Percentiles rank a stretch among this genome's conserved stretches.
Conservation (phyloP, 148 eudicot species). For the Camellia lanceoleosa region DNA sequence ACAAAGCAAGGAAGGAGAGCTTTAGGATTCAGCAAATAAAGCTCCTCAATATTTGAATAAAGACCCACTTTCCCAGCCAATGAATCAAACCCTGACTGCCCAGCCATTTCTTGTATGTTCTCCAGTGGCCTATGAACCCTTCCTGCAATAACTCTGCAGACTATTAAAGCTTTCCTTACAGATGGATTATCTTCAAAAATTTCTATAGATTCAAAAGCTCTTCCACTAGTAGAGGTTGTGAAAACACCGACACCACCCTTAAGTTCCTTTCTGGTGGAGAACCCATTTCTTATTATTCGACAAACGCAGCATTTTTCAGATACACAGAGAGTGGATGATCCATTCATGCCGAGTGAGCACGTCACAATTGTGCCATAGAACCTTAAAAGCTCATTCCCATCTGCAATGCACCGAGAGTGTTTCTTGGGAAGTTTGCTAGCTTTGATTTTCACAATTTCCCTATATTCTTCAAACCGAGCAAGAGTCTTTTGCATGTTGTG, state of each 20-base stretch:
- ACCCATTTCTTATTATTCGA: conserved; percentile 71
- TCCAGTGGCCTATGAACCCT: conserved; percentile 93
- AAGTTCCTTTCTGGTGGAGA: conserved; percentile 58
- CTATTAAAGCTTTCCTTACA: conserved; percentile 74
- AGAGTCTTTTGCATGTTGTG: conserved; percentile 94
- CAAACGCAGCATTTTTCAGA: conserved; percentile 84
- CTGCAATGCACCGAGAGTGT: conserved; percentile 90
- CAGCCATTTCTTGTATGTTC: conserved; percentile 74
- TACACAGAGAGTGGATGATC: conserved; percentile 64
- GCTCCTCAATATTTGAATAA: conserved; percentile 90
- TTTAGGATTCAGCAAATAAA: conserved; percentile 84
- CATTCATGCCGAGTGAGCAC: conserved; percentile 72
- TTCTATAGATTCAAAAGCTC: conserved; percentile 77
- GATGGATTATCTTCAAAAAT: conserved; percentile 32
- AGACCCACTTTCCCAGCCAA: conserved; percentile 94
- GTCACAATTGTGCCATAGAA: conserved; percentile 78
- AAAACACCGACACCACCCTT: conserved; percentile 77
- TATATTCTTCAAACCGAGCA: conserved; percentile 82
- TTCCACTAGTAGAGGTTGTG: conserved; percentile 86
- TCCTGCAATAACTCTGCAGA: conserved; percentile 95
- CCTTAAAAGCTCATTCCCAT: conserved; percentile 86
- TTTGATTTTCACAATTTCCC: conserved; percentile 72
- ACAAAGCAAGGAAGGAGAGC: conserved; percentile 98
- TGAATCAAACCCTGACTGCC: conserved; percentile 89
- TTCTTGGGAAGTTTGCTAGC: conserved; percentile 92